Conservation (phyloP, 31 red algal genomes). For the Odonthalia washingtoniensis region DNA sequence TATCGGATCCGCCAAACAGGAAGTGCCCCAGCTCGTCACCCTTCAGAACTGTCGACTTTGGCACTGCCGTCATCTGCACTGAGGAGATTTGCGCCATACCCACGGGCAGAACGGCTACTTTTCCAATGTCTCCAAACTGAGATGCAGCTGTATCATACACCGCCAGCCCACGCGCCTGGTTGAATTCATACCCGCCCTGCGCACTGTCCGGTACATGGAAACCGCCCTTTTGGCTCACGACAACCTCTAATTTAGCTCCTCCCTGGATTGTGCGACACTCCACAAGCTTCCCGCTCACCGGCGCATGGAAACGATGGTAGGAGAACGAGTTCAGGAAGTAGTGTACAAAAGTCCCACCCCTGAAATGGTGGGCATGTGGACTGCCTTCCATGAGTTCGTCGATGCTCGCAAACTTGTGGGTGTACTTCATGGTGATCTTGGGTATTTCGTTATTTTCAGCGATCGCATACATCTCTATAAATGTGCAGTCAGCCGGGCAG, state of each 20-base stretch:
- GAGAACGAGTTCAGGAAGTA: slow-evolving; percentile 9
- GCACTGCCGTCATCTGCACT: neutral
- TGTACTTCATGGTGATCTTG: neutral
- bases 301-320: slow-evolving; percentile 13
- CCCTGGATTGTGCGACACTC: neutral
- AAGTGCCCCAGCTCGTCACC: slow-evolving; percentile 6
- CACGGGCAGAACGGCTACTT: neutral
- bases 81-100: slow-evolving; percentile 14
- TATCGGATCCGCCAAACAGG: slow-evolving; percentile 9
- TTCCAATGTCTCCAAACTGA: neutral
- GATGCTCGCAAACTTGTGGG: neutral
- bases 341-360: slow-evolving; percentile 9
- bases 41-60: neutral
- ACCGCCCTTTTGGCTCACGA: neutral
- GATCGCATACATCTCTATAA: slow-evolving; percentile 5
- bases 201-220: slow-evolving; percentile 14
- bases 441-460: neutral
- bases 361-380: neutral
- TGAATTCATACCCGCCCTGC: slow-evolving; percentile 6
- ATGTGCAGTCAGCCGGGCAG: slow-evolving; percentile 12
- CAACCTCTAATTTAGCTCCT: neutral
- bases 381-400: neutral
- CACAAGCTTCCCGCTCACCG: neutral
- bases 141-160: neutral
- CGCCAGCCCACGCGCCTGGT: neutral